Base-by-base conservation (phyloP, 225 moss, liverwort and hornwort genomes). In the Sphagnum tenellum region DNA sequence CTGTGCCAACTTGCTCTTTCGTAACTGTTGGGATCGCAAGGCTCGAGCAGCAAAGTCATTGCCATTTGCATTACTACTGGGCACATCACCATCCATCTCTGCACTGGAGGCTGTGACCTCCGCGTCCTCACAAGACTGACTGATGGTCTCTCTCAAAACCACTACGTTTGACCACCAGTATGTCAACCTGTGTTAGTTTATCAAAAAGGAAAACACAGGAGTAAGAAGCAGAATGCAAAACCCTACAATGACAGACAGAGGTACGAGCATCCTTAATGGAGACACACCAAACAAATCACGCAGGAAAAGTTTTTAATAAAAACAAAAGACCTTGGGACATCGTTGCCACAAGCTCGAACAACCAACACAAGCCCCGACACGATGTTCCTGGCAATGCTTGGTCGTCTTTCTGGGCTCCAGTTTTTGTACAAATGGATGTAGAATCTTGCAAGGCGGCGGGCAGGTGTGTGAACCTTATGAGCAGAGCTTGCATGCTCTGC, bases 121-220 rank as follows among this genome's bases (percentile, higher is more conserved):
- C 70, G 45, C 76, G 59, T 77, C 78, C 57, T 91, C 89, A 70
- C 84, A 92, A n/a, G 84, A 80, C 46, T 88, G 89, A 67, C 75
- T 66, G 47, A 89, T 69, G 29, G 79, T 78, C 60, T 88, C 79
- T 73, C 92, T 87, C 61, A 98, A 74, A 65, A 83, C 81, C 49
- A 98, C 90, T 61, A 98, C 84, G 79, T 98, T 98, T 57, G 96
- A 98, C 96, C 92, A 98, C 96, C 96, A 98, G 79, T 90, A 98
- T 50, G 84, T 90, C 82, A 98, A 80, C 87, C 96, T 98, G 93
- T 78, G 74, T 55, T 62, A 58, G 65, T 3, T 69, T 45, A 58
- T n/a, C 50, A 46, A 70, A 73, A 55, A 29, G 29, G 29, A 29
- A 29, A 29, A 29, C 29, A 29, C 29, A 29, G 29, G 29, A 29